Percentiles rank a stretch among this genome's conserved stretches.
These are phyloP conservation scores for Cryptosporidium andersoni DNA, from an alignment of 169 alveolate genomes.

Conservation along the genomic window DNA sequence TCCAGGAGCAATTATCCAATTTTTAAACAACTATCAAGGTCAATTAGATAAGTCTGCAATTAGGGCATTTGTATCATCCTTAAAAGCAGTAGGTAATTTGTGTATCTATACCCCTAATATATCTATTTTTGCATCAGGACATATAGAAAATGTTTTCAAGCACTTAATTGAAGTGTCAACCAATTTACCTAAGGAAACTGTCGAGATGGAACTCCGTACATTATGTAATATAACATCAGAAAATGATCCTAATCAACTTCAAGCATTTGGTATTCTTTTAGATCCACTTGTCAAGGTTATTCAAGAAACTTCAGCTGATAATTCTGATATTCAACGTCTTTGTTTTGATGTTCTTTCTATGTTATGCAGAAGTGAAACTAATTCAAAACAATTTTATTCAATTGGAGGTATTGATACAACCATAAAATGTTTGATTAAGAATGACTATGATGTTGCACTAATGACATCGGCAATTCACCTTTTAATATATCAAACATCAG, in stretches of 20 bases:
- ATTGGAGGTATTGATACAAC: conserved; percentile 83
- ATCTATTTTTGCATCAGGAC: conserved; percentile 46
- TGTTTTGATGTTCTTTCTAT: conserved; percentile 85
- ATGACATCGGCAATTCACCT: conserved; percentile 85
- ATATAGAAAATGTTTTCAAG: conserved; percentile 46
- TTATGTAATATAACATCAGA: conserved; percentile 88
- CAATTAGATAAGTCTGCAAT: conserved; percentile 80
- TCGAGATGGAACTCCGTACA: conserved; percentile 83
- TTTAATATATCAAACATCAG: conserved; percentile 81
- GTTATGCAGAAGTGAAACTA: conserved; percentile 83
- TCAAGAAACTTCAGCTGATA: conserved; percentile 81
- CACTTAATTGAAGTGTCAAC: conserved; percentile 34
- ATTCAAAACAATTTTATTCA: conserved; percentile 80
- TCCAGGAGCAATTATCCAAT: conserved; percentile 87
- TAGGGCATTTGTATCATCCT: conserved; percentile 85
- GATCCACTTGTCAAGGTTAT: conserved; percentile 79
- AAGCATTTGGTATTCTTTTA: conserved; percentile 83
- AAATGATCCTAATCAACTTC: conserved; percentile 84
- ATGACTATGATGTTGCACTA: conserved; percentile 84
- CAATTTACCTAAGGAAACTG: conserved; percentile 52
- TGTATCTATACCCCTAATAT: conserved; percentile 86
- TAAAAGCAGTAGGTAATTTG: conserved; percentile 87
- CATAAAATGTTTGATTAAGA: conserved; percentile 80
- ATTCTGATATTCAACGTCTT: conserved; percentile 82
- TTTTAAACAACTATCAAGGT: conserved; percentile 80